Percentiles rank a stretch among this genome's conserved stretches.
These are phyloP conservation scores for Blastomyces parvus DNA, from an alignment of 2,329 filamentous ascomycete genomes.

Conservation along the genomic window DNA sequence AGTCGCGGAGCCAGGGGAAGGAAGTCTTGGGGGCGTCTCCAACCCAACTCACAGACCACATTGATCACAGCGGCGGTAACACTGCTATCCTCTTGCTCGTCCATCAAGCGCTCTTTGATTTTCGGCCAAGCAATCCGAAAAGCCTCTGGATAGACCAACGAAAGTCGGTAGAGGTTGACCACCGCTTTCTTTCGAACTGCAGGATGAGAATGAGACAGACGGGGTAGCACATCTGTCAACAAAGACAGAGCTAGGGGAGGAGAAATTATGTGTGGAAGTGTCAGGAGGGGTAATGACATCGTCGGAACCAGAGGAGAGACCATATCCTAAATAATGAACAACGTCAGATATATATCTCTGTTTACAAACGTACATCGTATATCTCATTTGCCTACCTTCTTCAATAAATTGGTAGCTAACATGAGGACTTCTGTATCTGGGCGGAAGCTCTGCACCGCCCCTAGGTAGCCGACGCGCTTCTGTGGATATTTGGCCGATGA, in stretches of 20 bases:
- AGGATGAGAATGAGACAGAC: slow-evolving; percentile 75
- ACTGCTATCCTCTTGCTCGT: slow-evolving; percentile 79
- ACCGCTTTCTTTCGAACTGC: slow-evolving; percentile 91
- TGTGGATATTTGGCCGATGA: slow-evolving; percentile 88
- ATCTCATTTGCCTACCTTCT: slow-evolving; percentile 54
- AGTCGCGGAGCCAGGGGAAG: slow-evolving; percentile 80
- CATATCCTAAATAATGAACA: slow-evolving; percentile 28
- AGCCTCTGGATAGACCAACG: slow-evolving; percentile 92
- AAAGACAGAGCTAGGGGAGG: slow-evolving; percentile 85
- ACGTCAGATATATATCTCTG: slow-evolving; percentile 14
- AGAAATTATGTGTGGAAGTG: slow-evolving; percentile 91
- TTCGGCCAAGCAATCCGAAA: slow-evolving; percentile 90
- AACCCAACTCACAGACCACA: slow-evolving; percentile 90
- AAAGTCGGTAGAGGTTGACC: slow-evolving; percentile 84
- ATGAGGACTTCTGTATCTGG: slow-evolving; percentile 95
- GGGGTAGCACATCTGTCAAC: slow-evolving; percentile 73
- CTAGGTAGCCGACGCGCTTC: slow-evolving; percentile 90
- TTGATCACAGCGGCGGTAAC: slow-evolving; percentile 96
- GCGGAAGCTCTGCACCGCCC: slow-evolving; percentile 90
- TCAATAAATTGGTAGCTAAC: slow-evolving; percentile 90
- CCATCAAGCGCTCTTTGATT: slow-evolving; percentile 88
- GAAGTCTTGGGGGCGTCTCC: slow-evolving; percentile 88
- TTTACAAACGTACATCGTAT: slow-evolving; percentile 2
- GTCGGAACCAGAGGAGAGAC: slow-evolving; percentile 64
- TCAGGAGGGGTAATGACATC: slow-evolving; percentile 75